Evolutionary conservation across 2,329 filamentous ascomycete genomes (phyloP).

Genomic region (Trichoderma cornu-damae): DNA sequence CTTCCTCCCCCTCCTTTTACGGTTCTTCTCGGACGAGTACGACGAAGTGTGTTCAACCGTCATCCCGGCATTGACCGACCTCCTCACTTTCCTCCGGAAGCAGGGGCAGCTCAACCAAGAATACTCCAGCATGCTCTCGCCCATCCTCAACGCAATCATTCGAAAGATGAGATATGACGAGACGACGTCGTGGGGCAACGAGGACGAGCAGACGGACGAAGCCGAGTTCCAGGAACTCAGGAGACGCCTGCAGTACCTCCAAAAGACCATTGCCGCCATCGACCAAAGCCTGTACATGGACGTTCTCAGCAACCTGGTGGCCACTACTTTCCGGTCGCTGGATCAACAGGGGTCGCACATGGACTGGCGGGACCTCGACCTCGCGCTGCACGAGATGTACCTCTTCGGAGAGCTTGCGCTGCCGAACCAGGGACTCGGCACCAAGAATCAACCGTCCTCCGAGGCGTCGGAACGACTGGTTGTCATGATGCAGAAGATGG

Average conservation of each 20-base stretch:
- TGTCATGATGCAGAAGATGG: conserved; percentile 93
- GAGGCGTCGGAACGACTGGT: conserved; percentile 75
- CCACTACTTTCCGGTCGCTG: conserved; percentile 75
- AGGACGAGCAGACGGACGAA: conserved; percentile 93
- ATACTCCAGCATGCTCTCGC: conserved; percentile 77
- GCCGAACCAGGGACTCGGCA: conserved; percentile 77
- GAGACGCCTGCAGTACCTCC: conserved; percentile 81
- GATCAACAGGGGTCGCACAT: conserved; percentile 67
- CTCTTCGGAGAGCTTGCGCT: conserved; percentile 92
- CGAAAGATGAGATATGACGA: conserved; percentile 97
- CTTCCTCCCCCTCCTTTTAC: conserved; percentile 81
- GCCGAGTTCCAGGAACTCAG: conserved; percentile 95
- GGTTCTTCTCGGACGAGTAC: conserved; percentile 96
- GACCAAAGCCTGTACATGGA: conserved; percentile 87
- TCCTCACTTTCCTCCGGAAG: conserved; percentile 86
- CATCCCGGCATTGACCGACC: conserved; percentile 86
- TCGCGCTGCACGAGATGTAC: conserved; percentile 93
- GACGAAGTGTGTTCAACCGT: conserved; percentile 97
- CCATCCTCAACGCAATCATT: conserved; percentile 87
- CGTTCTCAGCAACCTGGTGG: conserved; percentile 81
- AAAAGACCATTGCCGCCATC: conserved; percentile 86
- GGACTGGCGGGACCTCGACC: conserved; percentile 91
- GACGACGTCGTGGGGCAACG: conserved; percentile 85
- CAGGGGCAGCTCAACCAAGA: conserved; percentile 65
- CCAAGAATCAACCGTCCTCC: conserved; percentile 75